Percentiles rank a stretch among this genome's conserved stretches.
Evolutionary conservation across 176 grass and related monocot species (phyloP).

Genomic region (Lolium rigidum): DNA sequence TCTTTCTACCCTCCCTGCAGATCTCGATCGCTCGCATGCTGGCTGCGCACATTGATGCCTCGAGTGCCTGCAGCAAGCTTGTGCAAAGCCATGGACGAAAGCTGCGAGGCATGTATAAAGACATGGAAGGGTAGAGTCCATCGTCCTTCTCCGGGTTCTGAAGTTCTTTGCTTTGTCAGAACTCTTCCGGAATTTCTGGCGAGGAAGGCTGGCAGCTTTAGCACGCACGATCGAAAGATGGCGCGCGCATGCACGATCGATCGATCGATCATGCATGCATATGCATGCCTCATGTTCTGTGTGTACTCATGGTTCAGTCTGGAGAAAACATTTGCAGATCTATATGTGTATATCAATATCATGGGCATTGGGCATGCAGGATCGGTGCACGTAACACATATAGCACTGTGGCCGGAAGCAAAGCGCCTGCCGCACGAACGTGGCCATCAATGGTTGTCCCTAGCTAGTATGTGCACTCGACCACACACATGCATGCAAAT

Average conservation of each 20-base stretch:
- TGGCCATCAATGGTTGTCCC: too few species aligned
- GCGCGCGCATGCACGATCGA: conserved; percentile 8
- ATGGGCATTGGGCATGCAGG: too few species aligned
- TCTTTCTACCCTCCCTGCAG: background rate
- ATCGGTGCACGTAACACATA: too few species aligned
- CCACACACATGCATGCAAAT: too few species aligned
- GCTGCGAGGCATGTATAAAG: conserved; percentile 20
- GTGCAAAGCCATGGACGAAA: conserved; percentile 39
- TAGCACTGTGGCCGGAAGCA: too few species aligned
- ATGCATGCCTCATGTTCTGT: background rate
- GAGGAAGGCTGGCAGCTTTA: conserved; percentile 15
- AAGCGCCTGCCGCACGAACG: too few species aligned
- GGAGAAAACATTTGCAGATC: too few species aligned
- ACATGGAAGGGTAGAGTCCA: background rate
- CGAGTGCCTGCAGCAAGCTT: background rate
- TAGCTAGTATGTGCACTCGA: too few species aligned
- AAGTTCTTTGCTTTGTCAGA: background rate
- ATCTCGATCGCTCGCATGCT: background rate
- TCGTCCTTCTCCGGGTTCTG: too few species aligned
- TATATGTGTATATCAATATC: too few species aligned
- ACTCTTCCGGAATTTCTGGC: conserved; percentile 4
- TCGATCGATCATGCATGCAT: background rate
- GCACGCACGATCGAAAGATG: background rate
- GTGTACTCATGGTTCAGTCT: too few species aligned
- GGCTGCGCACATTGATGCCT: conserved; percentile 24